phyloP scores from a whole-genome alignment of 768 basidiomycete species.

The Auricularia sp. region DNA sequence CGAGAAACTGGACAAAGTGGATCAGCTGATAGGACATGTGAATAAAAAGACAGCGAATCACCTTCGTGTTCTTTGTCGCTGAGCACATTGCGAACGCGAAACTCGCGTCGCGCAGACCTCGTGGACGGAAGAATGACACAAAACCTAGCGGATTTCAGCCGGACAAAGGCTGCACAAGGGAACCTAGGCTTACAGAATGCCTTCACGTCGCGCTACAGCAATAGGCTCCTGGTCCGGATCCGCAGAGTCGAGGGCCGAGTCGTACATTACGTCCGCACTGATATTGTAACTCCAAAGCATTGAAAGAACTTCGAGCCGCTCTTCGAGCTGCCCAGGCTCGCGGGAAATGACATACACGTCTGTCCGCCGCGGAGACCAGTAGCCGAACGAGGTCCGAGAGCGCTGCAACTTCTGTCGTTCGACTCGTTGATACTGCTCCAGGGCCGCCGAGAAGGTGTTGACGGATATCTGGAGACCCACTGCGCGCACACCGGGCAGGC shows the following conservation, averaged over 20 bases:
- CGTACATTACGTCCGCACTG: slow-evolving; percentile 84
- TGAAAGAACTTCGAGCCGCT: slow-evolving; percentile 67
- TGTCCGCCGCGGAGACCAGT: slow-evolving; percentile 82
- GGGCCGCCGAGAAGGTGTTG: slow-evolving; percentile 61
- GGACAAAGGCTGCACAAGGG: slow-evolving; percentile 3
- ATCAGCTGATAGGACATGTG: background rate
- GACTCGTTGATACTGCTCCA: slow-evolving; percentile 61
- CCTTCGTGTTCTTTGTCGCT: slow-evolving; percentile 69
- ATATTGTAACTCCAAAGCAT: slow-evolving; percentile 74
- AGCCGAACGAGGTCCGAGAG: slow-evolving; percentile 70
- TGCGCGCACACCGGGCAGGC: slow-evolving; percentile 46
- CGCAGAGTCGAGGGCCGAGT: slow-evolving; percentile 55
- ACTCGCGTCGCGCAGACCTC: slow-evolving; percentile 38
- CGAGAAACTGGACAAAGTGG: slow-evolving; percentile 39
- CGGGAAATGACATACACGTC: slow-evolving; percentile 81
- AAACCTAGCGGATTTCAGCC: background rate
- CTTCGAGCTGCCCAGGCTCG: slow-evolving; percentile 62
- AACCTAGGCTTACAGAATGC: slow-evolving; percentile 52
- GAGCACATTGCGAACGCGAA: slow-evolving; percentile 76
- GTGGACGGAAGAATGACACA: background rate
- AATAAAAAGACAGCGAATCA: slow-evolving; percentile 21
- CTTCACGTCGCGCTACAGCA: slow-evolving; percentile 60
- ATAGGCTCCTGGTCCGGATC: slow-evolving; percentile 35
- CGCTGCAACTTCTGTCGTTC: slow-evolving; percentile 53
- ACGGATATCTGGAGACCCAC: slow-evolving; percentile 68